A percentile compares a stretch with the other conserved stretches of the same genome.
phyloP scores from a whole-genome alignment of 2,329 filamentous ascomycete species.

The Pyrenochaeta sp. region DNA sequence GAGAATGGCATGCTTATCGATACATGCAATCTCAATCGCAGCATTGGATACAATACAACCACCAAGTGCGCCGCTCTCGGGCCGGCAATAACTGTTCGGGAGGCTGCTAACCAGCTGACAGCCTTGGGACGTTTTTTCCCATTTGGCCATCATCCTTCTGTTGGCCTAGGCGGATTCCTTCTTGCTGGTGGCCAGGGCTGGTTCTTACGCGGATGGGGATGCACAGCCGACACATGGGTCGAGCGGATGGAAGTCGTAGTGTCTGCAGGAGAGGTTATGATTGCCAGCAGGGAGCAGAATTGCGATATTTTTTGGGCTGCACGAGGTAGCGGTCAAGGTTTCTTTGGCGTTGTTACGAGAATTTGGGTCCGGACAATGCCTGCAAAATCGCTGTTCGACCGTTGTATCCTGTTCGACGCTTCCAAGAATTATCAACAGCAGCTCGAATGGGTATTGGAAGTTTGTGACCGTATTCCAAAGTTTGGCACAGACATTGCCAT shows the following conservation, averaged over 20 bases:
- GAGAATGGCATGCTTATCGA: constrained; percentile 27
- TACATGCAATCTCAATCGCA: constrained; percentile 18
- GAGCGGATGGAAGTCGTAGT: constrained; percentile 41
- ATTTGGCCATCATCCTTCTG: constrained; percentile 33
- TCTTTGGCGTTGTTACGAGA: constrained; percentile 29
- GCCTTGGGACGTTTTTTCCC: constrained; percentile 28
- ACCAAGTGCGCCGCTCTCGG: constrained; percentile 21
- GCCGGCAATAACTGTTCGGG: constrained; percentile 21
- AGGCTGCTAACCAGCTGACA: constrained; percentile 8
- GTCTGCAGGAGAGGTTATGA: constrained; percentile 37
- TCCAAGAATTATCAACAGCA: not conserved
- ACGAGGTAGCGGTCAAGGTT: constrained; percentile 42
- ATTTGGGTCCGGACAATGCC: constrained; percentile 23
- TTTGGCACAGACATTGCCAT: not conserved
- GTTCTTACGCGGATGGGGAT: constrained; percentile 40
- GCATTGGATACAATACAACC: constrained; percentile 16
- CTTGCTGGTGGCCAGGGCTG: constrained; percentile 40
- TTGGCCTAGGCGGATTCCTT: constrained; percentile 34
- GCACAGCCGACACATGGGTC: constrained; percentile 30
- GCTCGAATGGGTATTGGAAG: not conserved
- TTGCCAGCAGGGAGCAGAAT: constrained; percentile 33
- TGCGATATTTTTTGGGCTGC: constrained; percentile 50
- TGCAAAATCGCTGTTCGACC: not conserved
- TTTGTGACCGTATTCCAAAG: not conserved
- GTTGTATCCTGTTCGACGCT: not conserved